phyloP scores from a whole-genome alignment of 345 rosid species.

The Populus davidiana region DNA sequence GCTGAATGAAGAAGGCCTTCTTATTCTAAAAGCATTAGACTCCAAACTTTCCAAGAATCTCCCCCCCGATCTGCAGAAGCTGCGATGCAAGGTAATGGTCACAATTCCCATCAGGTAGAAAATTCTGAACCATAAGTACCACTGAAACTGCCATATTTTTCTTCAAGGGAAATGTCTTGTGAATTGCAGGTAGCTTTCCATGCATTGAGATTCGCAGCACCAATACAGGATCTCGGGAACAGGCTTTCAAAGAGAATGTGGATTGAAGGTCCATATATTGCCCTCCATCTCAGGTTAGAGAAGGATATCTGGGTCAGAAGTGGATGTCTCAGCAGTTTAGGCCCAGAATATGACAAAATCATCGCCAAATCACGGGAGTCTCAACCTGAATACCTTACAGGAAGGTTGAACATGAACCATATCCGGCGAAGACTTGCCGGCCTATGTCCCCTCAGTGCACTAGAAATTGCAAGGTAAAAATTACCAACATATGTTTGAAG shows the following conservation, averaged over 20 bases:
- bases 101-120: background rate
- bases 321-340: slow-evolving; percentile 70
- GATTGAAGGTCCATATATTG: slow-evolving; percentile 75
- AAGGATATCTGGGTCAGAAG: slow-evolving; percentile 80
- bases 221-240: slow-evolving; percentile 60
- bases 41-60: slow-evolving; percentile 70
- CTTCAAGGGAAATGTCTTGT: background rate
- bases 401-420: slow-evolving; percentile 34
- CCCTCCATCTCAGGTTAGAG: slow-evolving; percentile 68
- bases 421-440: slow-evolving; percentile 56
- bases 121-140: background rate
- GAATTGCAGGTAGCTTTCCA: slow-evolving; percentile 63
- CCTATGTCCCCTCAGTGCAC: slow-evolving; percentile 60
- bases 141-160: background rate
- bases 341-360: slow-evolving; percentile 43
- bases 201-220: slow-evolving; percentile 55
- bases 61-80: slow-evolving; percentile 70
- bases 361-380: slow-evolving; percentile 35
- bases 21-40: slow-evolving; percentile 62
- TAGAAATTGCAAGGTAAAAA: slow-evolving; percentile 57
- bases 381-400: slow-evolving; percentile 11
- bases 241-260: slow-evolving; percentile 69
- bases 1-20: slow-evolving; percentile 61
- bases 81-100: slow-evolving; percentile 56
- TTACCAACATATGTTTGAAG: background rate